Conservation (phyloP, 1,139 yeast species). For the Wickerhamiella infanticola region DNA sequence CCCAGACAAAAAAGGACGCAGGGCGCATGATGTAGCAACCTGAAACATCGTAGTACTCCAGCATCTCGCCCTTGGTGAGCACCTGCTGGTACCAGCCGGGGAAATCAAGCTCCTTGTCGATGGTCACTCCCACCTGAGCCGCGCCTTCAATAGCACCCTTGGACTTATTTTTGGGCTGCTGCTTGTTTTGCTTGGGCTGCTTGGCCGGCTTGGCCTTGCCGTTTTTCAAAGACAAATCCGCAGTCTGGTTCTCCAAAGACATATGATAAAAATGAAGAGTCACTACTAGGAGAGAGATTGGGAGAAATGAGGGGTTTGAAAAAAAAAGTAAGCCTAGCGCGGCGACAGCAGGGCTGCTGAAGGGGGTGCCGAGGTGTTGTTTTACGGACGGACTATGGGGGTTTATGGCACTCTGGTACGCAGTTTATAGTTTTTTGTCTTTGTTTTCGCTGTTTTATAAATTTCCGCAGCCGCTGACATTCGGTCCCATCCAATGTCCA, state of each 20-base stretch:
- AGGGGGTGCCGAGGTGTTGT: too few species aligned
- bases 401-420: too few species aligned
- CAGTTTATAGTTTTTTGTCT: too few species aligned
- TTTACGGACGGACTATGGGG: too few species aligned
- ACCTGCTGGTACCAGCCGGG: conserved; percentile 97
- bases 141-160: conserved; percentile 49
- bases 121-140: conserved; percentile 89
- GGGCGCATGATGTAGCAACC: conserved; percentile 98
- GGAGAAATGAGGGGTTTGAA: too few species aligned
- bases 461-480: too few species aligned
- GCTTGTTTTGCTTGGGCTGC: conserved; percentile 7
- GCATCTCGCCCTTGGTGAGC: conserved; percentile 90
- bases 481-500: neutral
- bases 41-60: conserved; percentile 95
- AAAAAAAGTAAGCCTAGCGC: too few species aligned
- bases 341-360: too few species aligned
- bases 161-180: conserved; percentile 9
- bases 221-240: conserved; percentile 8
- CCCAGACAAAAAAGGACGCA: conserved; percentile 90
- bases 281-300: neutral
- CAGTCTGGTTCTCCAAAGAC: conserved; percentile 11
- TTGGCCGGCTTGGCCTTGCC: conserved; percentile 7
- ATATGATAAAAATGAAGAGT: neutral
- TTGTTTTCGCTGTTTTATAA: too few species aligned
- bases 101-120: conserved; percentile 81